Base-by-base conservation (phyloP, 768 basidiomycete species). In the Porphyrellus cyaneotinctus region DNA sequence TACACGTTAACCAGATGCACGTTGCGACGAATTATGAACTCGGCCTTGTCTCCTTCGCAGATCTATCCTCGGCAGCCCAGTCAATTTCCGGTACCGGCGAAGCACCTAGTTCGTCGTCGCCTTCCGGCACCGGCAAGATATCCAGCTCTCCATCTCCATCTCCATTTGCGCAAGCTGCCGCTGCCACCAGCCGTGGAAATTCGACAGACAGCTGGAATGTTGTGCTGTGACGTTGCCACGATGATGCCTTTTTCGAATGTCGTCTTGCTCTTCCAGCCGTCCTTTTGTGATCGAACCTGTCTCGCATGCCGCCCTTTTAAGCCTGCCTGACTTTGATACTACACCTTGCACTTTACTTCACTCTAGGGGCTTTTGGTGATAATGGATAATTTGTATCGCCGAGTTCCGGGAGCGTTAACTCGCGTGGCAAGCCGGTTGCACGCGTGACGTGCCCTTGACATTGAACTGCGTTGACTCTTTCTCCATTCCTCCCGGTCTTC, bases 11-110 rank as follows among this genome's bases (percentile, higher is more conserved):
- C 31, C 83, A 86, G 64, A 68, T 65, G 36, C 58, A 63, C 41
- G 83, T 86, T 8, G 76, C 81, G 14, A 81, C 83, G 28, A 54
- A 63, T 10, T 87, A 85, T 56, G 47, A 59, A 23, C 18, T 57
- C 23, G 57, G 52, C 28, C 15, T 37, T 10, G 20, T 63, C 20
- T 66, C 60, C 22, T 41, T 58, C 2, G 51, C 11, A 15, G 66
- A 68, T 52, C 35, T 68, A 4, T 43, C 53, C 20, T 59, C 42
- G 39, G 57, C 49, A 13, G 58, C 49, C 28, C 57, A 58, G 47
- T 60, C 61, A 1, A 31, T 47, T 38, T 49, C 47, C 11, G 46
- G 28, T 14, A 53, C 47, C 9, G 41, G 28, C 24, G 39, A 44
- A 41, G 17, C 24, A 22, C n/a, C 42, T 5, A 37, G 37, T 2